Evolutionary conservation across 495 filamentous ascomycete species (phyloP), one percentile per base, ranked within the genome.

Genomic region (Antarctomyces pellizariae): DNA sequence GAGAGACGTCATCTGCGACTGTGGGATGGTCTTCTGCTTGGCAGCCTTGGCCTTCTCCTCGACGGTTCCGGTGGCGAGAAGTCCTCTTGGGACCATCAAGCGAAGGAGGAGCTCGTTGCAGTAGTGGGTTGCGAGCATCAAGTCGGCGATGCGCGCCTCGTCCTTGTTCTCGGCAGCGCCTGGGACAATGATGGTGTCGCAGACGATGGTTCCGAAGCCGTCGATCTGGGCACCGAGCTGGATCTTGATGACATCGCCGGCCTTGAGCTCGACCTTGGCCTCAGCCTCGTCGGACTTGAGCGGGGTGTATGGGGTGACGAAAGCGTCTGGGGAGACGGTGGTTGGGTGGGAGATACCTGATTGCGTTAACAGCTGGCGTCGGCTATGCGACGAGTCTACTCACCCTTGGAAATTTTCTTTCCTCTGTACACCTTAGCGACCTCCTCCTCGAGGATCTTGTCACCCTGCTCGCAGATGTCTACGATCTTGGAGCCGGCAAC

Each of bases 141-240:
- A 64, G 45, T 97, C 80, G 36, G 83, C 83, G 36, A 70, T 53
- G 23, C 75, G 70, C 32, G 73, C 76, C 31, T 59, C 56, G 32
- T 64, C 70, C 22, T 60, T 50, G 10, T 56, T 37, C 28, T 59
- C 46, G 22, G 67, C 62, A 36, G 66, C 60, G 23, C 59, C 47
- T 16, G 56, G 53, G 20, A 86, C 64, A 26, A 93, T 45, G 34
- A 93, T 61, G 22, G 78, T 84, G 50, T 95, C 78, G 56, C 84
- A 92, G 38, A 95, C 75, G 38, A 97, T 93, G 37, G 83, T 73
- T 41, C 82, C 78, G 47, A 95, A 84, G 25, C 86, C 86, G 56
- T 95, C 86, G 31, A 97, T 92, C 55, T 97, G 86, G 20, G 84
- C 86, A 41, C 86, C 86, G 6, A 97, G 67, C 38, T 95, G 89